Evolutionary conservation across 306 rosid genomes (phyloP).

Genomic region (Ziziphus jujuba): DNA sequence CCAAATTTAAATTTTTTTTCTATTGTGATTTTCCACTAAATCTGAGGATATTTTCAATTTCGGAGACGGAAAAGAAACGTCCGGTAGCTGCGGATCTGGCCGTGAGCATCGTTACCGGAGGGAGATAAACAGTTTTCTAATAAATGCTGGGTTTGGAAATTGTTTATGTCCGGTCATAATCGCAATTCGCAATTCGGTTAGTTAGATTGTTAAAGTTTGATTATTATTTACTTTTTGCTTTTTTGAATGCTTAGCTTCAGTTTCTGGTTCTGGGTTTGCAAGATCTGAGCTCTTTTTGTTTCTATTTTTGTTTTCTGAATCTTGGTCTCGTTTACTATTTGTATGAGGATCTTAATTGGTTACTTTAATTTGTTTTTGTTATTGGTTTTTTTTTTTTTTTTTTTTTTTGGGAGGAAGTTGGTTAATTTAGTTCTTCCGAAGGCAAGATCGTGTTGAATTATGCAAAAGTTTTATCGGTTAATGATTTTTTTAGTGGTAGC

Average conservation of each 20-base stretch:
- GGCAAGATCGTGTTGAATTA: slow-evolving; percentile 45
- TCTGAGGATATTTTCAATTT: background rate
- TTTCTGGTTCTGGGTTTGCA: slow-evolving; percentile 8
- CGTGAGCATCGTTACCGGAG: background rate
- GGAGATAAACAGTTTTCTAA: slow-evolving; percentile 8
- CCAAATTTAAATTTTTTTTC: background rate
- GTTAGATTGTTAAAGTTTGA: background rate
- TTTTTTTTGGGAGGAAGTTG: background rate
- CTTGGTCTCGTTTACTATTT: slow-evolving; percentile 2
- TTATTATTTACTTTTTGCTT: slow-evolving; percentile 8
- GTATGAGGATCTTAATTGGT: slow-evolving; percentile 26
- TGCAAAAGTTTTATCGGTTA: slow-evolving; percentile 1
- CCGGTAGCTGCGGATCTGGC: slow-evolving; percentile 46
- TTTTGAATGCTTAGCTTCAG: background rate
- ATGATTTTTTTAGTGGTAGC: background rate
- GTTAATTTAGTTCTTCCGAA: background rate
- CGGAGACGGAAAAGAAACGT: slow-evolving; percentile 1
- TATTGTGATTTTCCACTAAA: background rate
- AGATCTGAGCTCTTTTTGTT: slow-evolving; percentile 50
- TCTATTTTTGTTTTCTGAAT: background rate
- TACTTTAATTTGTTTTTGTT: background rate
- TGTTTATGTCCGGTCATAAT: slow-evolving; percentile 39
- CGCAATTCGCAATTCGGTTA: slow-evolving; percentile 2
- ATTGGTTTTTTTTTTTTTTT: background rate
- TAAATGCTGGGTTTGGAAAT: slow-evolving; percentile 41